These are phyloP conservation scores for Emmonsiellopsis sp. DNA, from an alignment of 2,329 filamentous ascomycete species.

Conservation along the genomic window DNA sequence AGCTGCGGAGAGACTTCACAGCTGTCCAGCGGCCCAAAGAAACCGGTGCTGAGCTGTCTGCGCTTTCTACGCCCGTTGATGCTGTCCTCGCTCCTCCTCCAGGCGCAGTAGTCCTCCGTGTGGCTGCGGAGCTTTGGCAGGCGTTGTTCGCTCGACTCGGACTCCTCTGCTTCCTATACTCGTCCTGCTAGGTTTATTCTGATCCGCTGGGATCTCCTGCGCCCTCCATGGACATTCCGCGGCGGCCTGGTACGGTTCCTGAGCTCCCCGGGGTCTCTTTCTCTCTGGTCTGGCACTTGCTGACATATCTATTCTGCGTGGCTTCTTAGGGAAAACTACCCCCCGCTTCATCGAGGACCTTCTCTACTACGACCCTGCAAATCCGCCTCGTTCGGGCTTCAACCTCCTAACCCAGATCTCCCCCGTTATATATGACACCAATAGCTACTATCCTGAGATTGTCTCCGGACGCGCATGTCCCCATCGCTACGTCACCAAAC, in stretches of 20 bases:
- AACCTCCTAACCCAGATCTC: slow-evolving; percentile 52
- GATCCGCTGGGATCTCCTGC: background rate
- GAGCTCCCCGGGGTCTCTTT: background rate
- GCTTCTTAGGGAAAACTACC: slow-evolving; percentile 40
- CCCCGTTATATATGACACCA: slow-evolving; percentile 35
- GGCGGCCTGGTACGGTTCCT: slow-evolving; percentile 24
- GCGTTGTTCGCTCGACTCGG: no score
- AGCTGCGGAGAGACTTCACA: background rate
- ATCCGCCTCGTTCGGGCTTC: slow-evolving; percentile 35
- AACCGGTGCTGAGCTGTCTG: no score
- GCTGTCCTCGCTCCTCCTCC: no score
- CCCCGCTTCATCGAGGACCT: slow-evolving; percentile 41
- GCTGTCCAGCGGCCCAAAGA: no score
- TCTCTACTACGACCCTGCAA: slow-evolving; percentile 35
- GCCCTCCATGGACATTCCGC: slow-evolving; percentile 22
- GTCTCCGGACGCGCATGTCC: slow-evolving; percentile 42
- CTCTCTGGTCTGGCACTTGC: background rate
- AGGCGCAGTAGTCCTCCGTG: no score
- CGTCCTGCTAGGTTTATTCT: background rate
- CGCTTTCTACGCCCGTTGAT: no score
- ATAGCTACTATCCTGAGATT: slow-evolving; percentile 23
- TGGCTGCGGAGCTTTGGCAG: no score
- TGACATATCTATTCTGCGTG: background rate
- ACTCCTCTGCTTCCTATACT: background rate
- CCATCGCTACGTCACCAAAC: slow-evolving; percentile 52